These are phyloP conservation scores for Leccinum cinnamomeum DNA, from an alignment of 1,284 basidiomycete species.

Conservation along the genomic window DNA sequence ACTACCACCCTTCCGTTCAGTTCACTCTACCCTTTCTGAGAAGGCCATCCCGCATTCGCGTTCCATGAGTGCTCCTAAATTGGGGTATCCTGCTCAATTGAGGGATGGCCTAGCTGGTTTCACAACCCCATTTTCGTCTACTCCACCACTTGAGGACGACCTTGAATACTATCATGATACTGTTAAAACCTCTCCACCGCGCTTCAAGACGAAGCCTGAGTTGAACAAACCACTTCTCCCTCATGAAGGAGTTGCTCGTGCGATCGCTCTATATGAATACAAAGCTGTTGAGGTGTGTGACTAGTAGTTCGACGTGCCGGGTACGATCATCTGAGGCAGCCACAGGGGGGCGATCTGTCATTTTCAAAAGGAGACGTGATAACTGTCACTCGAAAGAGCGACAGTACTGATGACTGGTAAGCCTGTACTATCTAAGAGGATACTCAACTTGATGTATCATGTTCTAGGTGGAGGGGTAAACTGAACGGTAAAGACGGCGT, in stretches of 20 bases:
- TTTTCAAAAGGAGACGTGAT: constrained; percentile 87
- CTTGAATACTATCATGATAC: constrained; percentile 12
- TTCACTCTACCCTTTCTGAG: constrained; percentile 27
- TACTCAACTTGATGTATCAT: constrained; percentile 4
- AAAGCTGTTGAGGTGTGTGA: constrained; percentile 61
- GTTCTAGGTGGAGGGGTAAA: constrained; percentile 72
- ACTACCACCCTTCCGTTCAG: constrained; percentile 30
- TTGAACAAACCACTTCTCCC: constrained; percentile 47
- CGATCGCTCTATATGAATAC: constrained; percentile 81
- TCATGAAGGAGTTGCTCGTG: constrained; percentile 65
- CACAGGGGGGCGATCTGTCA: constrained; percentile 75
- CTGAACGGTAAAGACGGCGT: constrained; percentile 47
- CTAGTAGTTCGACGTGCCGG: constrained; percentile 1
- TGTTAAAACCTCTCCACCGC: constrained; percentile 28
- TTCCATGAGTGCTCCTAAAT: constrained; percentile 37
- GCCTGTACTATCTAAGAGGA: constrained; percentile 16
- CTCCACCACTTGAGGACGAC: constrained; percentile 23
- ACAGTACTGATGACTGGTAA: constrained; percentile 79
- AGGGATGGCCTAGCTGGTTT: constrained; percentile 12
- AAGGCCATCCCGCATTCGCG: constrained; percentile 38
- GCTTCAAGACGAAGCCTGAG: constrained; percentile 50
- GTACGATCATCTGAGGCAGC: constrained; percentile 6
- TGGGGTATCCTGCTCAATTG: constrained; percentile 6
- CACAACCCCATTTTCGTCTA: constrained; percentile 31
- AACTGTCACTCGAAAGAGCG: constrained; percentile 70